phyloP scores from a whole-genome alignment of 495 filamentous ascomycete genomes.

The Penicillium salamii region DNA sequence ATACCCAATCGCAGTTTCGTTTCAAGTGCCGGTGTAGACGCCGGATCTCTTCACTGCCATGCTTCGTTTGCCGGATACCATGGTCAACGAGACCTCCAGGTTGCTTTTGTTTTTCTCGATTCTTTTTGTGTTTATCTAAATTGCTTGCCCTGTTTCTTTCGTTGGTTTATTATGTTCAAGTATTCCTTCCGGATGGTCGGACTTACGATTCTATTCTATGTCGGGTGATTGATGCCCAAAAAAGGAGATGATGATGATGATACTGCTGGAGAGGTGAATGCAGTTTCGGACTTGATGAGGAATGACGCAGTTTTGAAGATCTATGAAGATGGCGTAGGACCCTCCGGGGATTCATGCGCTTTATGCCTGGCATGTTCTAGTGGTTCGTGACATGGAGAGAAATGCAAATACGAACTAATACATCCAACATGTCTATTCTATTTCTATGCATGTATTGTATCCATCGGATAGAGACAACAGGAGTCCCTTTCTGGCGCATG shows the following conservation, averaged over 20 bases:
- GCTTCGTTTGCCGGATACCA: constrained; percentile 22
- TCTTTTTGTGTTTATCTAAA: constrained; percentile 22
- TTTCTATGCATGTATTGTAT: neutral
- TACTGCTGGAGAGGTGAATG: neutral
- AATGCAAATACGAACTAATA: constrained; percentile 29
- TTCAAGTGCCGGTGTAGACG: constrained; percentile 24
- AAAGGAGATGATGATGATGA: constrained; percentile 2
- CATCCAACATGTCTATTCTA: constrained; percentile 5
- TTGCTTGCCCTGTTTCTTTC: constrained; percentile 18
- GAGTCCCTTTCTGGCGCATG: too few relatives aligned
- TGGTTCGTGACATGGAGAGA: constrained; percentile 12
- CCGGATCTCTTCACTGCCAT: constrained; percentile 15
- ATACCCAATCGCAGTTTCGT: constrained; percentile 28
- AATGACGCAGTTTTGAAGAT: constrained; percentile 10
- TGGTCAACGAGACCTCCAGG: constrained; percentile 19
- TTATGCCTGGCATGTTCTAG: constrained; percentile 5
- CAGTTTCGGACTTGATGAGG: constrained; percentile 3
- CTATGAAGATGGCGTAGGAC: constrained; percentile 3
- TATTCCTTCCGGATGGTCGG: constrained; percentile 11
- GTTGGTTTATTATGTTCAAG: constrained; percentile 4
- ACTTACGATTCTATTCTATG: constrained; percentile 15
- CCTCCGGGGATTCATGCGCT: neutral
- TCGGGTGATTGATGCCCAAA: constrained; percentile 13
- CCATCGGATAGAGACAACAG: neutral
- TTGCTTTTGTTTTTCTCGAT: constrained; percentile 14